Conservation (phyloP, 306 rosid genomes). For the Cicer judaicum region DNA sequence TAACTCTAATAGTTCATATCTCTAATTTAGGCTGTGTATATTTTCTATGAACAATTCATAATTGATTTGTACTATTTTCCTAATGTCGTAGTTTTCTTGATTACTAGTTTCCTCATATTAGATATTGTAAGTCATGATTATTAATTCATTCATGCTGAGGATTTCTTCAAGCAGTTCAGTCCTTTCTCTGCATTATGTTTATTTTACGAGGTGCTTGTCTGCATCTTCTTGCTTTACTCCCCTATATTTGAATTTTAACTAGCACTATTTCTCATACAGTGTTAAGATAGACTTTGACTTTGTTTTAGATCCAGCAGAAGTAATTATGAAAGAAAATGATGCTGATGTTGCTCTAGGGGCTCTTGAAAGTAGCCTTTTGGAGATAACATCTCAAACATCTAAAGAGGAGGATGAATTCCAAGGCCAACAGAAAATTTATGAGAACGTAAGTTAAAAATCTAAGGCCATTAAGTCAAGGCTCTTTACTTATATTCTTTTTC, state of each 20-base stretch:
- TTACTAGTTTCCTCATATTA: conserved; percentile 10
- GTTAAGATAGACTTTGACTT: conserved; percentile 40
- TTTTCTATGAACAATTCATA: conserved; percentile 1
- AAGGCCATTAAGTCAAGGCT: conserved; percentile 19
- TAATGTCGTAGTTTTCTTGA: not conserved
- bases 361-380: conserved; percentile 60
- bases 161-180: conserved; percentile 13
- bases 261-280: not conserved
- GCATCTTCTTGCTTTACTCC: conserved; percentile 7
- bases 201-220: not conserved
- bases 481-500: conserved; percentile 24
- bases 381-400: conserved; percentile 53
- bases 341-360: conserved; percentile 44
- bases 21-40: not conserved
- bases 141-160: conserved; percentile 9
- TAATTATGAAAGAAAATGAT: conserved; percentile 45
- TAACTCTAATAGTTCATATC: conserved; percentile 2
- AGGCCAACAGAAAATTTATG: conserved; percentile 52
- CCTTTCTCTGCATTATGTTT: conserved; percentile 13
- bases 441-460: conserved; percentile 55
- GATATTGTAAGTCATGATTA: conserved; percentile 9
- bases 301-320: conserved; percentile 48
- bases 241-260: conserved; percentile 17
- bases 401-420: conserved; percentile 60
- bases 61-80: conserved; percentile 12